These are phyloP conservation scores for Wickerhamomyces sp. DNA, from an alignment of 1,139 yeast species.

Conservation along the genomic window DNA sequence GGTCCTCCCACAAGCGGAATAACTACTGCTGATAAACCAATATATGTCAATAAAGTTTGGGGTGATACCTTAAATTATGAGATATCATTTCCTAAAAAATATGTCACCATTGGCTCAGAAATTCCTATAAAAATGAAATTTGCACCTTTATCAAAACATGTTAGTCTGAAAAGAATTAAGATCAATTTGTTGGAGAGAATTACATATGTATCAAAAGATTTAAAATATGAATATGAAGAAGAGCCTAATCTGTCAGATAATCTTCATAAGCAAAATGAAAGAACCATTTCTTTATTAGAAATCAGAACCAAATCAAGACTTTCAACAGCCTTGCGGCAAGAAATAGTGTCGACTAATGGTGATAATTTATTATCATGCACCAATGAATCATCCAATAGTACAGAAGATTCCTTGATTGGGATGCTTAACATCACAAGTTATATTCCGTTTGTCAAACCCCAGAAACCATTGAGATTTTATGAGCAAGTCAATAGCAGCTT, in stretches of 20 bases:
- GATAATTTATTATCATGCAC: conserved; percentile 53
- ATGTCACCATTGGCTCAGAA: conserved; percentile 65
- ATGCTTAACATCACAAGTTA: conserved; percentile 22
- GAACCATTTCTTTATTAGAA: conserved; percentile 56
- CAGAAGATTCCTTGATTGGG: conserved; percentile 27
- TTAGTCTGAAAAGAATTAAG: conserved; percentile 65
- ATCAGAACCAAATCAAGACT: conserved; percentile 50
- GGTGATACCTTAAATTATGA: conserved; percentile 75
- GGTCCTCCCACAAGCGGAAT: conserved; percentile 79
- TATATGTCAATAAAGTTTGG: conserved; percentile 81
- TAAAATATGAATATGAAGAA: conserved; percentile 53
- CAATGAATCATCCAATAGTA: not conserved
- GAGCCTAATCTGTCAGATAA: conserved; percentile 38
- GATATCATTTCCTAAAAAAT: conserved; percentile 71
- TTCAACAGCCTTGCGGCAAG: conserved; percentile 50
- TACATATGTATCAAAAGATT: conserved; percentile 56
- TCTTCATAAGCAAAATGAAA: conserved; percentile 37
- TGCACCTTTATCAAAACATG: conserved; percentile 66
- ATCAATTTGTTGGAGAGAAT: conserved; percentile 71
- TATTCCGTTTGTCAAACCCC: conserved; percentile 18
- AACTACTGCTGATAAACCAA: conserved; percentile 73
- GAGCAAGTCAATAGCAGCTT: conserved; percentile 1
- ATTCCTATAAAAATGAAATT: conserved; percentile 60
- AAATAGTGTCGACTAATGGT: conserved; percentile 47
- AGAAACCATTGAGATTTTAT: conserved; percentile 8